These are phyloP conservation scores for Collybia sordida DNA, from an alignment of 768 basidiomycete genomes.

Conservation along the genomic window DNA sequence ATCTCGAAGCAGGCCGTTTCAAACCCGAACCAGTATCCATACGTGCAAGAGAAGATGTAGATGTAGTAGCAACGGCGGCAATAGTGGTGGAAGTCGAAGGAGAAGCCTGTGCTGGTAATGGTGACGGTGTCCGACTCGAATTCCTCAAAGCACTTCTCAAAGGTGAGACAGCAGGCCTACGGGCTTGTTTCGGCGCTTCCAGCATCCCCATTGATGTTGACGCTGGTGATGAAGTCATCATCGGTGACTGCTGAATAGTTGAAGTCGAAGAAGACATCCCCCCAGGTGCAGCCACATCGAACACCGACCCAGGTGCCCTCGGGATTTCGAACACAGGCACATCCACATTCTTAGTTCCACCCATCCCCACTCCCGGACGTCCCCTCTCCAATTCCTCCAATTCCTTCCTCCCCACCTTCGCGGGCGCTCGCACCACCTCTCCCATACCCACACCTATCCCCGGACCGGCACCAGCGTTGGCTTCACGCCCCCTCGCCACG, in stretches of 20 bases:
- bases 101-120: conserved; percentile 18
- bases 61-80: background rate
- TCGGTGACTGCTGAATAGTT: no score
- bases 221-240: background rate
- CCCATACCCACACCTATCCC: background rate
- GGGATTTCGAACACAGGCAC: background rate
- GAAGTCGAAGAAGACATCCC: background rate
- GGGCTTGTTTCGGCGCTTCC: conserved; percentile 1
- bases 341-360: background rate
- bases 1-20: no score
- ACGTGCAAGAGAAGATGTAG: no score
- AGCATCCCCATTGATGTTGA: background rate
- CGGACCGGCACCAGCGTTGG: background rate
- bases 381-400: background rate
- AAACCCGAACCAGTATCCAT: no score
- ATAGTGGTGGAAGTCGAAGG: no score
- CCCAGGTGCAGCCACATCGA: conserved; percentile 15
- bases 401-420: conserved; percentile 4
- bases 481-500: conserved; percentile 38
- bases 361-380: background rate
- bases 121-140: conserved; percentile 50
- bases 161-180: conserved; percentile 43
- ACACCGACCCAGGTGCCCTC: conserved; percentile 37
- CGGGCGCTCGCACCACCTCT: conserved; percentile 48
- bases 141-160: conserved; percentile 64